Evolutionary conservation across 2,329 filamentous ascomycete species (phyloP).

Genomic region (Berkeleyomyces basicola): DNA sequence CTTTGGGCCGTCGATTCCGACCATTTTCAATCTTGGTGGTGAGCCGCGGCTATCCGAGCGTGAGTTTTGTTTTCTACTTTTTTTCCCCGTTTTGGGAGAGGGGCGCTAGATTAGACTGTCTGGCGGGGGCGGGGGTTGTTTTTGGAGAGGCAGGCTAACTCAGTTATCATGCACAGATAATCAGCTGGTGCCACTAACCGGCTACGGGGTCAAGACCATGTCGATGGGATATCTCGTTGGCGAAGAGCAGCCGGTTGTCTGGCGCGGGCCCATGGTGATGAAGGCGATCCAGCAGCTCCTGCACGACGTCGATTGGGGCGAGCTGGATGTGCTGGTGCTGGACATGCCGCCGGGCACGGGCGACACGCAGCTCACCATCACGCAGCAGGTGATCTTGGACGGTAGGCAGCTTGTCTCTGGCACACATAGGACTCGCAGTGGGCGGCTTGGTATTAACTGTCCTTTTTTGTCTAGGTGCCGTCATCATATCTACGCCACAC

Average conservation of each 20-base stretch:
- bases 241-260: slow-evolving; percentile 70
- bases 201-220: slow-evolving; percentile 96
- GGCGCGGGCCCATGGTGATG: slow-evolving; percentile 94
- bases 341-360: slow-evolving; percentile 90
- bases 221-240: slow-evolving; percentile 90
- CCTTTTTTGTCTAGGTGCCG: slow-evolving; percentile 34
- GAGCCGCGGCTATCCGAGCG: slow-evolving; percentile 61
- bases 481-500: slow-evolving; percentile 88
- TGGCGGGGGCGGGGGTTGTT: no score
- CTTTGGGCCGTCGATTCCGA: slow-evolving; percentile 89
- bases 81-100: background rate
- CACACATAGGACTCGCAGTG: background rate
- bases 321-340: slow-evolving; percentile 72
- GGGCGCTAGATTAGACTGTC: no score
- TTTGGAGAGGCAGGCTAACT: background rate
- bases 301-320: slow-evolving; percentile 88
- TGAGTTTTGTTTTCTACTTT: slow-evolving; percentile 25
- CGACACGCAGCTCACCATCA: slow-evolving; percentile 92
- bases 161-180: slow-evolving; percentile 37
- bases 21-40: slow-evolving; percentile 64
- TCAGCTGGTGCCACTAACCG: slow-evolving; percentile 70
- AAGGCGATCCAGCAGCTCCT: slow-evolving; percentile 91
- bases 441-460: background rate
- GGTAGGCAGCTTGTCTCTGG: slow-evolving; percentile 28
- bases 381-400: slow-evolving; percentile 79